Base-by-base conservation (phyloP, 192 early-diverging fungal genomes). In the Radiomyces spectabilis region DNA sequence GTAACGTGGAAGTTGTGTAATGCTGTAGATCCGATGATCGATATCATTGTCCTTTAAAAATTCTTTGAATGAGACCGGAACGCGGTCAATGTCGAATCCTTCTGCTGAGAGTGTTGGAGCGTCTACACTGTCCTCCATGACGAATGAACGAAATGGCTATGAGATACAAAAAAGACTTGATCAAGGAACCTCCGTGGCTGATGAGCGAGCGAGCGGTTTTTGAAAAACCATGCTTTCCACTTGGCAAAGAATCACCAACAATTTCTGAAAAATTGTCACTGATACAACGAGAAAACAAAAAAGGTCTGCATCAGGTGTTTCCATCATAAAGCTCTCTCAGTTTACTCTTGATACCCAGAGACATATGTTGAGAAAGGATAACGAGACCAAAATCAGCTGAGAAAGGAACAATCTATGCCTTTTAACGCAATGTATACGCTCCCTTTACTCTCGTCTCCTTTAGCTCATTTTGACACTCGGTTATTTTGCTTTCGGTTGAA, bases 31-130 rank as follows among this genome's bases (percentile, higher is more conserved):
- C 2, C 29, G 40, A 0, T 77, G 73, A 57, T 82, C 69, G 44
- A 94, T 86, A 46, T 80, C 78, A 61, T 88, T 94, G 13, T 73
- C 73, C 12, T 71, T 22, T 1, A 94, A 60, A 51, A 92, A 94
- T 24, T 61, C 57, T 3, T 80, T 69, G 65, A 89, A 94, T 19
- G 74, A 59, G 0, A 53, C n/a, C 15, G 88, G 85, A 15, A 91
- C 69, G 22, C 55, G 51, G 6, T 15, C 24, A 32, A 62, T 33
- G 37, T 62, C 44, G 40, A 62, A 62, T 12, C 19, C 5, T 24
- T 41, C 35, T 37, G 35, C 35, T 15, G 15, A 16, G 5, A 16
- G 18, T 43, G 18, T 8, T 19, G 24, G 42, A 16, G 18, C 42
- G 7, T 43, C 6, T 10, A 43, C 8, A 24, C 24, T 43, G 42